phyloP scores from a whole-genome alignment of 495 filamentous ascomycete species.

The Neurospora tetrasperma region DNA sequence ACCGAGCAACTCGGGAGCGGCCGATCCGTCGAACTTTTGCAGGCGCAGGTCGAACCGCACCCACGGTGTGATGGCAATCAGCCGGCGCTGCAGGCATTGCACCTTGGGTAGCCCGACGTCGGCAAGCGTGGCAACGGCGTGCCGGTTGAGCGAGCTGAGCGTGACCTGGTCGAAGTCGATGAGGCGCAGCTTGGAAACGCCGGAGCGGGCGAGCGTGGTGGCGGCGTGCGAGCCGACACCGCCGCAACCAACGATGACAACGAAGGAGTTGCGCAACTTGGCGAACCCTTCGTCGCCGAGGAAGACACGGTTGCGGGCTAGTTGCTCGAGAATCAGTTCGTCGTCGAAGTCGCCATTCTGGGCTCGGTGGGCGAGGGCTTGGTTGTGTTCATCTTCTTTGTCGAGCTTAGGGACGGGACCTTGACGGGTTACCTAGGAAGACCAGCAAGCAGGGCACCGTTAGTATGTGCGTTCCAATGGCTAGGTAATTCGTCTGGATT shows the following conservation, averaged over 20 bases:
- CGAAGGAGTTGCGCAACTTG: conserved; percentile 68
- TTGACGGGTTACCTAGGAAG: conserved; percentile 61
- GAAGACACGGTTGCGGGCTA: conserved; percentile 90
- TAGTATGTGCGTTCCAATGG: background rate
- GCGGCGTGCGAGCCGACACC: conserved; percentile 90
- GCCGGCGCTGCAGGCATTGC: conserved; percentile 59
- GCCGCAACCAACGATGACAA: conserved; percentile 86
- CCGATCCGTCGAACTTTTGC: conserved; percentile 65
- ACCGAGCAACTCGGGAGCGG: conserved; percentile 53
- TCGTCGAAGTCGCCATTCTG: conserved; percentile 88
- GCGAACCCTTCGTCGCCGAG: conserved; percentile 70
- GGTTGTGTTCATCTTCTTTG: conserved; percentile 71
- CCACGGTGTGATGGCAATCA: conserved; percentile 87
- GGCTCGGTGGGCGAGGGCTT: conserved; percentile 66
- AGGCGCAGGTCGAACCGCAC: conserved; percentile 77
- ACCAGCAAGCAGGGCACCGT: background rate
- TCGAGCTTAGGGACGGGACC: conserved; percentile 44
- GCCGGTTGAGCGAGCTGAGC: conserved; percentile 82
- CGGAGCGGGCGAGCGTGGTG: conserved; percentile 78
- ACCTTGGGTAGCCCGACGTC: conserved; percentile 97
- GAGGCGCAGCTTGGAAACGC: conserved; percentile 74
- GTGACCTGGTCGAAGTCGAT: conserved; percentile 99
- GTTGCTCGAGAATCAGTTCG: conserved; percentile 88
- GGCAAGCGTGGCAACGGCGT: conserved; percentile 85
- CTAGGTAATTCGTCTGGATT: background rate